Percentiles rank a stretch among this genome's conserved stretches.
phyloP scores from a whole-genome alignment of 768 basidiomycete species.

The Russula griseocarnosa region DNA sequence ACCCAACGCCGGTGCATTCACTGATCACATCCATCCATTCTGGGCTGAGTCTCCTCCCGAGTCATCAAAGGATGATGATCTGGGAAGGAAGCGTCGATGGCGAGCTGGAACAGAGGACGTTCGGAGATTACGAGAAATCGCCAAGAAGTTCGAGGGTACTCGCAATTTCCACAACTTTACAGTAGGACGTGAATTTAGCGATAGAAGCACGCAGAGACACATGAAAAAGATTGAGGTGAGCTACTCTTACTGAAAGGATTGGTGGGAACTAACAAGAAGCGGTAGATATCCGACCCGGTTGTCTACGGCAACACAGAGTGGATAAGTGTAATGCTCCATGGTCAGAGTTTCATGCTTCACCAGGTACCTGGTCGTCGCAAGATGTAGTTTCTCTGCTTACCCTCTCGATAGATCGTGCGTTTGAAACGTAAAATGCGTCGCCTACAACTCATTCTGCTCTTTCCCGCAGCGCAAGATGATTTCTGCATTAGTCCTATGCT shows the following conservation, averaged over 20 bases:
- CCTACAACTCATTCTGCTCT: constrained; percentile 22
- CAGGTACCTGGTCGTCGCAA: constrained; percentile 57
- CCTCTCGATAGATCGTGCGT: constrained; percentile 47
- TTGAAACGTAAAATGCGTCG: constrained; percentile 15
- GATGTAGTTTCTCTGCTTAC: constrained; percentile 6
- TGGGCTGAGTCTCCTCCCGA: constrained; percentile 47
- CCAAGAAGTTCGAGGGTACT: constrained; percentile 72
- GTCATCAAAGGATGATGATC: constrained; percentile 51
- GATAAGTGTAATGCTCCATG: constrained; percentile 90
- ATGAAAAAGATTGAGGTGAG: constrained; percentile 84
- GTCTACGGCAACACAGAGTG: constrained; percentile 92
- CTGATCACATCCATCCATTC: constrained; percentile 49
- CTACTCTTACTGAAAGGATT: background rate
- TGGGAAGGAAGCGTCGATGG: constrained; percentile 67
- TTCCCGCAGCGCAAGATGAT: constrained; percentile 95
- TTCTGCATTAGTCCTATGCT: constrained; percentile 71
- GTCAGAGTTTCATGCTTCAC: constrained; percentile 98
- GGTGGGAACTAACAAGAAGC: background rate
- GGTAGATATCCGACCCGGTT: constrained; percentile 75
- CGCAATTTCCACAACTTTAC: constrained; percentile 99
- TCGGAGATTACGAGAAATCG: constrained; percentile 50
- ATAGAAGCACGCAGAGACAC: constrained; percentile 76
- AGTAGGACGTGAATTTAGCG: constrained; percentile 77
- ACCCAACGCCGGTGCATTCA: constrained; percentile 13
- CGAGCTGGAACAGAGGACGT: constrained; percentile 54